These are phyloP conservation scores for Fagopyrum esculentum DNA, from an alignment of 148 eudicot genomes.

Conservation along the genomic window DNA sequence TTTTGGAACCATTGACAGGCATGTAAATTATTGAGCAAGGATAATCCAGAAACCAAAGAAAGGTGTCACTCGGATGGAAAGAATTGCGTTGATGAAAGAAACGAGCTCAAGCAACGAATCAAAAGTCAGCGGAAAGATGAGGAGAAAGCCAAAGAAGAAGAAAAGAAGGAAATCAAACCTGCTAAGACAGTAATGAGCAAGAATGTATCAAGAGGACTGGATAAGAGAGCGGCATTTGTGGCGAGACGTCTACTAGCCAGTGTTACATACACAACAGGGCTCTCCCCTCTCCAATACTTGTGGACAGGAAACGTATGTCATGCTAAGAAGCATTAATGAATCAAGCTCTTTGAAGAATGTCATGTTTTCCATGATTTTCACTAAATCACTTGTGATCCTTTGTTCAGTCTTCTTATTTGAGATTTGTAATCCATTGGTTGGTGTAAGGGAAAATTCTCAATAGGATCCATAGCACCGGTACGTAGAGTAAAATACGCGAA, in stretches of 20 bases:
- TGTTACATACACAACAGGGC: neutral
- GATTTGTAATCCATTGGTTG: too few relatives aligned
- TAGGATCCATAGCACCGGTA: too few relatives aligned
- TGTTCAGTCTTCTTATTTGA: too few relatives aligned
- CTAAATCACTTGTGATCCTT: too few relatives aligned
- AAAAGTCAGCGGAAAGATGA: neutral
- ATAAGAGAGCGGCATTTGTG: neutral
- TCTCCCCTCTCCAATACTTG: neutral
- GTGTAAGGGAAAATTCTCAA: too few relatives aligned
- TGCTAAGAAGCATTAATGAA: too few relatives aligned
- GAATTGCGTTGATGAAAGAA: neutral
- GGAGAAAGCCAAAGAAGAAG: constrained; percentile 4
- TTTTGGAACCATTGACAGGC: neutral
- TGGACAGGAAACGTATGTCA: neutral
- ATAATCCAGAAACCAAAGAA: neutral
- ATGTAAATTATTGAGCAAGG: neutral
- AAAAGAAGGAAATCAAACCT: neutral
- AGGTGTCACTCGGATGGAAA: neutral
- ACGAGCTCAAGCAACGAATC: neutral
- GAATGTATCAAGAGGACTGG: neutral
- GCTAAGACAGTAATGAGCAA: neutral
- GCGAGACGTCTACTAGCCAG: neutral
- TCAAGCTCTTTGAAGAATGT: too few relatives aligned
- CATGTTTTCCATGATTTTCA: too few relatives aligned
- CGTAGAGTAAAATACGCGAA: too few relatives aligned